A percentile compares a stretch with the other conserved stretches of the same genome.
Evolutionary conservation across 1,284 basidiomycete species (phyloP).

Genomic region (Rhodofomes roseus): DNA sequence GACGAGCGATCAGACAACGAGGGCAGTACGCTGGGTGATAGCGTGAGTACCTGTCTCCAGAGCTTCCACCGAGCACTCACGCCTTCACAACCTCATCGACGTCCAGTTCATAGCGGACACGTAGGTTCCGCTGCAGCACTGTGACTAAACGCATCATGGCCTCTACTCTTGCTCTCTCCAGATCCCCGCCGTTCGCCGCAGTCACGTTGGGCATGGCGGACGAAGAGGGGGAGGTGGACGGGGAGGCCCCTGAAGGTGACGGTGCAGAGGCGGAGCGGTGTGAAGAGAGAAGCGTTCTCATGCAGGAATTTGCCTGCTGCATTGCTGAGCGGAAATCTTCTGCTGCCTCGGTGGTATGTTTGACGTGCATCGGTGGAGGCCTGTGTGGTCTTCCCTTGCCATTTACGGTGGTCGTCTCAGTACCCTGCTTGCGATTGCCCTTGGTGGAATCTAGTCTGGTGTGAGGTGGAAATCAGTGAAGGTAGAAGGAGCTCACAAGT

Average conservation of each 20-base stretch:
- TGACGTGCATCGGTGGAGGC: conserved; percentile 11
- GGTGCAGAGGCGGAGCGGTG: conserved; percentile 12
- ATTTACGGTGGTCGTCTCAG: conserved; percentile 24
- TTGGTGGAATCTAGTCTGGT: conserved; percentile 35
- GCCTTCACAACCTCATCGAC: conserved; percentile 68
- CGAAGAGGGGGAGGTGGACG: conserved; percentile 43
- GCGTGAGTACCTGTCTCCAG: conserved; percentile 1
- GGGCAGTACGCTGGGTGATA: conserved; percentile 58
- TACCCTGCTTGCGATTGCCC: conserved; percentile 34
- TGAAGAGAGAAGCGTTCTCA: conserved; percentile 45
- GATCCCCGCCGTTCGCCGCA: conserved; percentile 40
- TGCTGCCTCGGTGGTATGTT: conserved; percentile 23
- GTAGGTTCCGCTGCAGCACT: conserved; percentile 71
- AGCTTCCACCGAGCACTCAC: conserved; percentile 40
- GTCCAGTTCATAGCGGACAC: conserved; percentile 75
- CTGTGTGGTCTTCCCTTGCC: conserved; percentile 33
- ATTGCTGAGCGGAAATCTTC: conserved; percentile 72
- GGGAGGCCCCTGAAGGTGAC: conserved; percentile 15
- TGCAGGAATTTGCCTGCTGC: conserved; percentile 52
- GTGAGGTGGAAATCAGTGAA: neutral
- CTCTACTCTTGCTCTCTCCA: conserved; percentile 55
- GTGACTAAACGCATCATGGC: conserved; percentile 65
- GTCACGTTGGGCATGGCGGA: conserved; percentile 30
- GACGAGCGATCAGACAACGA: conserved; percentile 75
- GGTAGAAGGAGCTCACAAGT: conserved; percentile 37